These are phyloP conservation scores for Lentinus tigrinus DNA, from an alignment of 768 basidiomycete genomes.

Conservation along the genomic window DNA sequence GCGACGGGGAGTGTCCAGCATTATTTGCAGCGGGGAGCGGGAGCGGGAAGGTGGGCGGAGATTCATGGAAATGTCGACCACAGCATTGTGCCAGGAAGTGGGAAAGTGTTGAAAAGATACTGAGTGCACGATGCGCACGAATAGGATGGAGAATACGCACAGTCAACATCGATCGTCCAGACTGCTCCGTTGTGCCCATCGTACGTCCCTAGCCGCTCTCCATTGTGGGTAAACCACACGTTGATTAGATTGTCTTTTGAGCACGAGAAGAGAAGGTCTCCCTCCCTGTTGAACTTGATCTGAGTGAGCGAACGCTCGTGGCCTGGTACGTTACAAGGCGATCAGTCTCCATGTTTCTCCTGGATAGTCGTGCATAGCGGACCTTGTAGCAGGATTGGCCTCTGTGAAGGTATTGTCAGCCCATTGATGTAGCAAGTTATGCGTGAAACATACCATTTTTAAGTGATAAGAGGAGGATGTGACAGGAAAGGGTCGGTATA, in stretches of 20 bases:
- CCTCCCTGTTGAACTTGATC: constrained; percentile 96
- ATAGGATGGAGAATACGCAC: constrained; percentile 44
- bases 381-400: constrained; percentile 38
- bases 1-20: neutral
- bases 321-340: constrained; percentile 45
- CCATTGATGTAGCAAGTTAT: neutral
- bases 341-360: neutral
- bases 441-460: constrained; percentile 24
- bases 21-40: no score
- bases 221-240: constrained; percentile 97
- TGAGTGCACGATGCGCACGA: neutral
- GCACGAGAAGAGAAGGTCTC: constrained; percentile 92
- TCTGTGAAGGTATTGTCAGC: constrained; percentile 20
- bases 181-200: constrained; percentile 94
- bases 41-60: no score
- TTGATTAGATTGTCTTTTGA: constrained; percentile 96
- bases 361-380: neutral
- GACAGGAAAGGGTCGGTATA: constrained; percentile 1
- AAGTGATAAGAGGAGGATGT: neutral
- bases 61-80: no score
- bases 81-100: no score
- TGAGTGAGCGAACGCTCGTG: constrained; percentile 97
- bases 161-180: constrained; percentile 96
- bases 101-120: neutral
- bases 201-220: constrained; percentile 95